Conservation (phyloP, 768 basidiomycete species). For the Hypsizygus marmoreus region DNA sequence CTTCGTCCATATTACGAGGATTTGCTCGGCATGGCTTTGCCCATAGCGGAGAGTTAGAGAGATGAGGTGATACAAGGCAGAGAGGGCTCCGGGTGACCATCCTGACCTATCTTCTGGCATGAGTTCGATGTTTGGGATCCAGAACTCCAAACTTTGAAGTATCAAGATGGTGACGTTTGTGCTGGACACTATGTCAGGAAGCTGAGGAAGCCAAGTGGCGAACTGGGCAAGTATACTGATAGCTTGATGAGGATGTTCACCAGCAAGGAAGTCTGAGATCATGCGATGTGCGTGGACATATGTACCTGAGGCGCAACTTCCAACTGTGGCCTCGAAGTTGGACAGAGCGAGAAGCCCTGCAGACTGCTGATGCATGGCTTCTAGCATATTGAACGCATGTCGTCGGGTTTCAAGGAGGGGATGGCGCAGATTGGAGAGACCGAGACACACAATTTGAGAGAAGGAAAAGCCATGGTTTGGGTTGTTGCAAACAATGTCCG, state of each 20-base stretch:
- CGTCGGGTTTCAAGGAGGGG: constrained; percentile 61
- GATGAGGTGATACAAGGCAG: constrained; percentile 78
- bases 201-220: constrained; percentile 68
- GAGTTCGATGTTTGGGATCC: constrained; percentile 78
- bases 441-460: constrained; percentile 74
- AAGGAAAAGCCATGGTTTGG: constrained; percentile 66
- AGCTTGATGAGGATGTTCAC: constrained; percentile 70
- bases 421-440: constrained; percentile 84
- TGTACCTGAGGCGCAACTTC: constrained; percentile 71
- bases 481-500: constrained; percentile 61
- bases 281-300: constrained; percentile 81
- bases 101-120: constrained; percentile 58
- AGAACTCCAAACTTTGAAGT: constrained; percentile 79
- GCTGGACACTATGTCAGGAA: constrained; percentile 51
- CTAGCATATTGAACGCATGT: constrained; percentile 79
- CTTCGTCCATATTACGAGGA: constrained; percentile 76
- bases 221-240: constrained; percentile 69
- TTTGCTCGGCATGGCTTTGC: constrained; percentile 75
- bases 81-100: constrained; percentile 59
- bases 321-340: constrained; percentile 72
- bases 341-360: constrained; percentile 70
- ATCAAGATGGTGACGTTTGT: constrained; percentile 55
- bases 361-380: constrained; percentile 67
- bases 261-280: constrained; percentile 77
- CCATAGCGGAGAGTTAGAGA: constrained; percentile 79